Percentiles rank a stretch among this genome's conserved stretches.
Evolutionary conservation across 345 rosid species (phyloP).

Genomic region (Dovyalis caffra): DNA sequence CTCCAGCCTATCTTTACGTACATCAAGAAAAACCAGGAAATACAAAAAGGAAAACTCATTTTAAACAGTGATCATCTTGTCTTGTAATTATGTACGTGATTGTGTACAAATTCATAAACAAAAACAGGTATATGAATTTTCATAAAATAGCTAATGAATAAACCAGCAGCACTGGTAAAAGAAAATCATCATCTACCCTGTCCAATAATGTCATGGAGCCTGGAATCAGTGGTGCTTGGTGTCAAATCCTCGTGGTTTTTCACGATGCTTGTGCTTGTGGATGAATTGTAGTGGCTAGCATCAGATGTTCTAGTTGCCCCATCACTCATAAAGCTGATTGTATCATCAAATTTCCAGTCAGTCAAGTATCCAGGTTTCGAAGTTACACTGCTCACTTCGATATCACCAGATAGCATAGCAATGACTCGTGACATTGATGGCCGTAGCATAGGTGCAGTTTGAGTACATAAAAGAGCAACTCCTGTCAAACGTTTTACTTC

Average conservation of each 20-base stretch:
- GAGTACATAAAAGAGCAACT: conserved; percentile 66
- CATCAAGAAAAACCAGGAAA: not conserved
- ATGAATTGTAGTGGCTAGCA: conserved; percentile 9
- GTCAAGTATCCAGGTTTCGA: conserved; percentile 54
- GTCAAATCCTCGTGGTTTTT: not conserved
- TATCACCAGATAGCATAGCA: conserved; percentile 68
- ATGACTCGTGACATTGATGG: conserved; percentile 68
- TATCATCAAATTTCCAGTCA: conserved; percentile 51
- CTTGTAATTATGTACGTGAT: not conserved
- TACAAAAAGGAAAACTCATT: not conserved
- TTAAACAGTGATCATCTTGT: not conserved
- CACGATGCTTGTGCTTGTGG: conserved; percentile 13
- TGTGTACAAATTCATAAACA: not conserved
- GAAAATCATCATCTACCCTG: conserved; percentile 17
- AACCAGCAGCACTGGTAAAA: not conserved
- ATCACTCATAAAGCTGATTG: conserved; percentile 31
- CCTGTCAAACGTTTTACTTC: conserved; percentile 48
- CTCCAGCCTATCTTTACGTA: not conserved
- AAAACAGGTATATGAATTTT: not conserved
- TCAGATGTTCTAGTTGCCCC: conserved; percentile 19
- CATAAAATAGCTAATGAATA: too few species aligned
- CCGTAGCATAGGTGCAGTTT: conserved; percentile 47
- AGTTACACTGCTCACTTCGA: conserved; percentile 44
- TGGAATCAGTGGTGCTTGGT: not conserved
- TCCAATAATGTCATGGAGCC: conserved; percentile 21